phyloP scores from a whole-genome alignment of 2,329 filamentous ascomycete species.

The Diaporthe nobilis region DNA sequence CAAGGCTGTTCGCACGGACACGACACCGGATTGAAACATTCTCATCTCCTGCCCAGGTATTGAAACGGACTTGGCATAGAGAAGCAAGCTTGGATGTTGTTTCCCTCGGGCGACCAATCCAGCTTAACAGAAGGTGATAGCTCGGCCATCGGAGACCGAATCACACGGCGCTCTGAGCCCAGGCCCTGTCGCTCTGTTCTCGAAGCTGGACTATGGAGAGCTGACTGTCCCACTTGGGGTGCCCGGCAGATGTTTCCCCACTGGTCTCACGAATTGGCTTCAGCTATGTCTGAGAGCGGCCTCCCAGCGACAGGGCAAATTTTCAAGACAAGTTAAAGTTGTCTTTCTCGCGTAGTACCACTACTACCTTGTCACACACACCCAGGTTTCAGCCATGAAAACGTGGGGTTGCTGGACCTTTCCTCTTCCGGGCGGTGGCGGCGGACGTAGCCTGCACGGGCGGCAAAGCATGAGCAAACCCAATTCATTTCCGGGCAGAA shows the following conservation, averaged over 20 bases:
- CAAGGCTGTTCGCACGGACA: background rate
- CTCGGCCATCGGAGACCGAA: background rate
- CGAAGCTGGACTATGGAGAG: background rate
- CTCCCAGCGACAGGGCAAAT: background rate
- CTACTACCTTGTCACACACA: conserved; percentile 22
- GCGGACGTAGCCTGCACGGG: background rate
- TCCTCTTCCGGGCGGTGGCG: conserved; percentile 1
- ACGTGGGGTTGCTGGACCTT: conserved; percentile 30
- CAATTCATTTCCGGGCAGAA: conserved; percentile 19
- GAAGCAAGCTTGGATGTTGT: background rate
- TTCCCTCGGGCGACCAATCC: background rate
- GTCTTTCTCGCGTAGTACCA: conserved; percentile 14
- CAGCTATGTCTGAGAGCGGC: background rate
- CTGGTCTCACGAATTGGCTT: background rate
- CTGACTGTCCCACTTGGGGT: background rate
- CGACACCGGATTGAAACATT: conserved; percentile 27
- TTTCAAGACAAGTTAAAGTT: background rate
- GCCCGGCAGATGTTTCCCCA: background rate
- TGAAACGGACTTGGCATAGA: conserved; percentile 18
- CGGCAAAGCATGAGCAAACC: conserved; percentile 19
- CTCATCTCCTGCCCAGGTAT: conserved; percentile 28
- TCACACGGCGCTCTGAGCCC: background rate
- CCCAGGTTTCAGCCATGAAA: conserved; percentile 18
- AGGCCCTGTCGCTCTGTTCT: background rate
- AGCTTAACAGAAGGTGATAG: background rate